Evolutionary conservation across 1,284 basidiomycete genomes (phyloP).

Genomic region (Cryptococcus wingfieldii): DNA sequence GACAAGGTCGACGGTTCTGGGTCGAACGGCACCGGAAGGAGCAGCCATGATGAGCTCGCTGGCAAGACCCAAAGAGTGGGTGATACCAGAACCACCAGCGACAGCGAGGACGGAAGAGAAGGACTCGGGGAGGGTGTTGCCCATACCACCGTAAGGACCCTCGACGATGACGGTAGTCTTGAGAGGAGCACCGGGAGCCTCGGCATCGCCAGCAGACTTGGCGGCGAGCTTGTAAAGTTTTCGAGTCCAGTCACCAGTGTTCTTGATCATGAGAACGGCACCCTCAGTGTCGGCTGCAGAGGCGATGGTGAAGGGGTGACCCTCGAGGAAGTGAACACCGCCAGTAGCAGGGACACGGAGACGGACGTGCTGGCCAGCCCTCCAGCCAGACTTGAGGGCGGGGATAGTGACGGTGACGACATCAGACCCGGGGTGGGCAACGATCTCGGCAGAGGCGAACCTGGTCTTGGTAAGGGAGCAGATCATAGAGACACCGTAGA

Average conservation of each 20-base stretch:
- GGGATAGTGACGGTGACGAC: slow-evolving; percentile 42
- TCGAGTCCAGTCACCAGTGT: slow-evolving; percentile 41
- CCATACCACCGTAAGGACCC: slow-evolving; percentile 47
- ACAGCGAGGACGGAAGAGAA: slow-evolving; percentile 45
- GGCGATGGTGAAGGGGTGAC: slow-evolving; percentile 49
- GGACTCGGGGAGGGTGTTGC: slow-evolving; percentile 39
- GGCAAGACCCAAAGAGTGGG: slow-evolving; percentile 37
- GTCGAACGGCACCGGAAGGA: slow-evolving; percentile 40
- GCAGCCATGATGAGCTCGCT: slow-evolving; percentile 38
- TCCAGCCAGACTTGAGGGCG: slow-evolving; percentile 42
- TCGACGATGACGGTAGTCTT: slow-evolving; percentile 33
- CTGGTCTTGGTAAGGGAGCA: slow-evolving; percentile 34
- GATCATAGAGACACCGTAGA: slow-evolving; percentile 34
- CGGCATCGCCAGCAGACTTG: background rate
- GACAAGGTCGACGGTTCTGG: slow-evolving; percentile 44
- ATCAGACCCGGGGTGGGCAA: slow-evolving; percentile 28
- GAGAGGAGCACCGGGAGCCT: slow-evolving; percentile 6
- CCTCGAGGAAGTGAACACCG: slow-evolving; percentile 22
- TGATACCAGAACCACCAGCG: slow-evolving; percentile 47
- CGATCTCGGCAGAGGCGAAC: slow-evolving; percentile 31
- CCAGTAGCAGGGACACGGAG: slow-evolving; percentile 38
- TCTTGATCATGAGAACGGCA: slow-evolving; percentile 38
- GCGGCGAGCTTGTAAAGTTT: slow-evolving; percentile 28
- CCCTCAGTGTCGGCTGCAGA: slow-evolving; percentile 42
- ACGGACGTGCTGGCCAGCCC: slow-evolving; percentile 48